These are phyloP conservation scores for Cydonia oblonga DNA, from an alignment of 331 rosid species.

Conservation along the genomic window DNA sequence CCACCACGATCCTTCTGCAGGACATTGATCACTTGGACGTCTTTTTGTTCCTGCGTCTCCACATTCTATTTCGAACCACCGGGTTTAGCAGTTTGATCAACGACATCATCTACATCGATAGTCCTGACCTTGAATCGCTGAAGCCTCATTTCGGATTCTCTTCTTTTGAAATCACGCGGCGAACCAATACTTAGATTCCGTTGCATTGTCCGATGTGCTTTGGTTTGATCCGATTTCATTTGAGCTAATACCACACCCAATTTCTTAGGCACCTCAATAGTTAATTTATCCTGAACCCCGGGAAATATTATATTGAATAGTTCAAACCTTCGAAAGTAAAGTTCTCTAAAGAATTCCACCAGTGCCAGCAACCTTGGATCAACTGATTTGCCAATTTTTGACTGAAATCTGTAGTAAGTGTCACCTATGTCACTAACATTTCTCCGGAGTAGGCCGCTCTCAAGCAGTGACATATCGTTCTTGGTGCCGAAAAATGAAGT, in stretches of 20 bases:
- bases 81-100: not conserved
- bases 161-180: not conserved
- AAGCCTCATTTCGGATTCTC: slow-evolving; percentile 1
- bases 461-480: slow-evolving; percentile 14
- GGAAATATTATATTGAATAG: slow-evolving; percentile 18
- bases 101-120: slow-evolving; percentile 1
- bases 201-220: slow-evolving; percentile 2
- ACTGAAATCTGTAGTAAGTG: not conserved
- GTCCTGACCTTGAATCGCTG: slow-evolving; percentile 23
- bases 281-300: not conserved
- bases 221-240: not conserved
- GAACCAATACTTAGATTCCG: slow-evolving; percentile 29
- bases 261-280: slow-evolving; percentile 8
- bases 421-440: not conserved
- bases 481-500: not conserved
- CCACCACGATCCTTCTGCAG: not conserved
- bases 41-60: not conserved
- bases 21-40: not conserved
- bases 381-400: not conserved
- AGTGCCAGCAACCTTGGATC: slow-evolving; percentile 17
- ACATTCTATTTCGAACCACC: not conserved
- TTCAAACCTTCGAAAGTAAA: slow-evolving; percentile 13
- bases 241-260: not conserved
- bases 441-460: slow-evolving; percentile 8
- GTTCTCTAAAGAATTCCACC: slow-evolving; percentile 24